These are phyloP conservation scores for Clonostachys chloroleuca DNA, from an alignment of 2,329 filamentous ascomycete species.

Conservation along the genomic window DNA sequence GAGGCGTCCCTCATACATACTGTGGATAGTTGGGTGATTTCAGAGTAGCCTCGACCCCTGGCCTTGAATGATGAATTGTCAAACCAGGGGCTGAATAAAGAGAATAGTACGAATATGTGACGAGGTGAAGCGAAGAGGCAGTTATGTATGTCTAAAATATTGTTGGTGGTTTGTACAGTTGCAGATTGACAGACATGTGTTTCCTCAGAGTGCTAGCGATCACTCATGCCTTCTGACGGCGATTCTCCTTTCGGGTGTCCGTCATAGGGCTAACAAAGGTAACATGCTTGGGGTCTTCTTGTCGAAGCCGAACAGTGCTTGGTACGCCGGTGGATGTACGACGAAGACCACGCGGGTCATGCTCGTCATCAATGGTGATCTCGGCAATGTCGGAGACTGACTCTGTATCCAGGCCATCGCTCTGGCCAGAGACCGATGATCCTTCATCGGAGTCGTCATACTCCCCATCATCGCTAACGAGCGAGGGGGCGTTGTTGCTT, in stretches of 20 bases:
- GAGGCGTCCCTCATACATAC: background rate
- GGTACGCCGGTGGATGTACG: constrained; percentile 36
- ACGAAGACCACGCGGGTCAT: constrained; percentile 38
- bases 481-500: constrained; percentile 73
- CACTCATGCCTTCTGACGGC: constrained; percentile 17
- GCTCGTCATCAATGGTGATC: constrained; percentile 56
- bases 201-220: background rate
- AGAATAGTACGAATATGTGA: constrained; percentile 2
- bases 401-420: constrained; percentile 48
- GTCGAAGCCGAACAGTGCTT: constrained; percentile 43
- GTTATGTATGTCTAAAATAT: constrained; percentile 1
- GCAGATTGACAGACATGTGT: background rate
- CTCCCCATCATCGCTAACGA: constrained; percentile 78
- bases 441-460: constrained; percentile 68
- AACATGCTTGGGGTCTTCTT: constrained; percentile 51
- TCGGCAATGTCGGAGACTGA: constrained; percentile 57
- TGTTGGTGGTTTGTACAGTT: constrained; percentile 1
- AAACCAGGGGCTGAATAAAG: constrained; percentile 2
- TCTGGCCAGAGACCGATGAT: constrained; percentile 54
- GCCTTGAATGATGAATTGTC: too few relatives aligned
- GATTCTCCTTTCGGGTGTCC: constrained; percentile 25
- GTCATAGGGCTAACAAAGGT: constrained; percentile 49
- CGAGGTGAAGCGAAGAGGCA: constrained; percentile 1
- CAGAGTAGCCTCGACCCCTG: too few relatives aligned
- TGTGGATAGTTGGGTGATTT: background rate